These are phyloP conservation scores for Boletus sensibilis DNA, from an alignment of 768 basidiomycete genomes.

Conservation along the genomic window DNA sequence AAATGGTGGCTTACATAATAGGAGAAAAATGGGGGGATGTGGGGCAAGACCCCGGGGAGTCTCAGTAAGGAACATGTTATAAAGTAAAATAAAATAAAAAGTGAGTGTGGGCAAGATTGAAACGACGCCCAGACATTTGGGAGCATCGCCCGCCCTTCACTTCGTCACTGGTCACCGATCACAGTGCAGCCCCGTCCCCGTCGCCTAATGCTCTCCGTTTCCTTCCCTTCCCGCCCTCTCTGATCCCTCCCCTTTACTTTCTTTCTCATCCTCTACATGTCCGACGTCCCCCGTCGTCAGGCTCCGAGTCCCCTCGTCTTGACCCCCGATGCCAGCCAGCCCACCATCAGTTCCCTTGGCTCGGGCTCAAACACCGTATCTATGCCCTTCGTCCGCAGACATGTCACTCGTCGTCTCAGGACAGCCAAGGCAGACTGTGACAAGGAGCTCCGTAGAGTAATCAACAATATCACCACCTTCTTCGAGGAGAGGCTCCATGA, in stretches of 20 bases:
- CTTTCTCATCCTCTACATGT: slow-evolving; percentile 11
- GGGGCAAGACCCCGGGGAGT: slow-evolving; percentile 19
- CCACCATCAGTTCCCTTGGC: slow-evolving; percentile 29
- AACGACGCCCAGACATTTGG: slow-evolving; percentile 1
- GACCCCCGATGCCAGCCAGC: slow-evolving; percentile 53
- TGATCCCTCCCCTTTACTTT: slow-evolving; percentile 6
- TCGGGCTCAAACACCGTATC: slow-evolving; percentile 76
- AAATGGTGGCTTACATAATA: slow-evolving; percentile 12
- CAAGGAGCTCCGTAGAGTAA: slow-evolving; percentile 91
- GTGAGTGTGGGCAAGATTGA: slow-evolving; percentile 1
- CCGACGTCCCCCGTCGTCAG: slow-evolving; percentile 47
- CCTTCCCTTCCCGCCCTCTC: slow-evolving; percentile 6
- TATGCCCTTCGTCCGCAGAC: slow-evolving; percentile 90
- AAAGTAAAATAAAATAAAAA: neutral
- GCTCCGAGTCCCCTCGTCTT: slow-evolving; percentile 79
- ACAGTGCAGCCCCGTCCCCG: slow-evolving; percentile 5
- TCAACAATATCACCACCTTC: slow-evolving; percentile 90
- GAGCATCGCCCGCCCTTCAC: slow-evolving; percentile 16
- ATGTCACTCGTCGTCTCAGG: slow-evolving; percentile 90
- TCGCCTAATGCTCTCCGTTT: slow-evolving; percentile 22
- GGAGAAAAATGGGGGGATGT: neutral
- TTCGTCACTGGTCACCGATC: slow-evolving; percentile 19
- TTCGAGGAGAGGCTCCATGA: slow-evolving; percentile 90
- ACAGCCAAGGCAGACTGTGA: slow-evolving; percentile 96
- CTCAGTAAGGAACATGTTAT: slow-evolving; percentile 9